These are phyloP conservation scores for Fusarium sp. DNA, from an alignment of 2,329 filamentous ascomycete genomes.

Conservation along the genomic window DNA sequence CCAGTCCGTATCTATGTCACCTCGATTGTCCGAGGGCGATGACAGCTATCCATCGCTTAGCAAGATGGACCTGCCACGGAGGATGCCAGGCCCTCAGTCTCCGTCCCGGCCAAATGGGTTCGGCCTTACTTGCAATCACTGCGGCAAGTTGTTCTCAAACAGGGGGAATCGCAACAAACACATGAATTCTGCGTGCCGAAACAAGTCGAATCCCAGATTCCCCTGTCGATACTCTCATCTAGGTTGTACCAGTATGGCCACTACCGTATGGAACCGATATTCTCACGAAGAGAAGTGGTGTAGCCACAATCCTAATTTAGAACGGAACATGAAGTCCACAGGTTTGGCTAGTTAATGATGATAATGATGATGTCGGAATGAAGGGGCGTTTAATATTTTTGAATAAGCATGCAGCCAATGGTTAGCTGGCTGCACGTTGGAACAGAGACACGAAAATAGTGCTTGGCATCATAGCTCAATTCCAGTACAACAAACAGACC, in stretches of 20 bases:
- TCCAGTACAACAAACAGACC: neutral
- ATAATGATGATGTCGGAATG: neutral
- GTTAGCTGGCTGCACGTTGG: neutral
- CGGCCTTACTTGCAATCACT: constrained; percentile 39
- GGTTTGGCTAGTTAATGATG: neutral
- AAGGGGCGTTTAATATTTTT: neutral
- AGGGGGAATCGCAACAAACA: constrained; percentile 53
- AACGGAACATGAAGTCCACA: neutral
- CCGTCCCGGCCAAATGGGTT: constrained; percentile 20
- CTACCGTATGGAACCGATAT: constrained; percentile 50
- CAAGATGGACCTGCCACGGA: constrained; percentile 14
- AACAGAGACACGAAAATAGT: neutral
- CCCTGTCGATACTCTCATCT: constrained; percentile 44
- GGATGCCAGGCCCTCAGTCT: constrained; percentile 24
- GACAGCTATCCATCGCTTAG: neutral
- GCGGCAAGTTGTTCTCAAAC: constrained; percentile 50
- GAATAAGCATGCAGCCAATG: neutral
- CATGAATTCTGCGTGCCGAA: constrained; percentile 48
- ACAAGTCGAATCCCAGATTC: constrained; percentile 40
- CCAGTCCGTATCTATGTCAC: too few species aligned
- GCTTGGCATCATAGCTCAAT: neutral
- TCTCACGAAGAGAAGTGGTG: constrained; percentile 49
- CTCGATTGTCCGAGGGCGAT: neutral
- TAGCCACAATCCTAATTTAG: constrained; percentile 21
- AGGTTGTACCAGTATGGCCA: constrained; percentile 45